Evolutionary conservation across 2,329 filamentous ascomycete genomes (phyloP), one percentile per base, ranked within the genome.

Genomic region (Nigrospora sphaerica): DNA sequence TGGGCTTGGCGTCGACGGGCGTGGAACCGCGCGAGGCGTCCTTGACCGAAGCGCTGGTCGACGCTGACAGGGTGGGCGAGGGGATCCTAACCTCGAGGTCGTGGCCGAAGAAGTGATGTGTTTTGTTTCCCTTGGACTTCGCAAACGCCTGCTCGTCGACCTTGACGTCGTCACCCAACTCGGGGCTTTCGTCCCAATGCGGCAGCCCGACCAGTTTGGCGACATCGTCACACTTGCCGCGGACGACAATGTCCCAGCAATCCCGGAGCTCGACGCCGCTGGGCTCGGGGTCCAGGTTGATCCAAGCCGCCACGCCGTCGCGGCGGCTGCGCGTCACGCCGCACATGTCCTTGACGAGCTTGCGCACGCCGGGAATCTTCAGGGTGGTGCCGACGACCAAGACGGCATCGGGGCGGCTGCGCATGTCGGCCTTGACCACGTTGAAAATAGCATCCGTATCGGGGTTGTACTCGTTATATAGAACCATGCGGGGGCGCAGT

Each of bases 381-480:
- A 98, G 72, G 48, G 88, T 96, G 2, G 93, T 98, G 44, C 93
- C 93, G 10, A 95, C 93, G 28, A 98, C 93, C 54, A 98, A 83
- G 23, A 98, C 79, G 16, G 91, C 91, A 63, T 97, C 93, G 0
- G 93, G 92, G 34, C 90, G 79, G 37, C 85, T 80, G 50, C 89
- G 86, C 48, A 97, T 72, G 62, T 98, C 93, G 5, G 91, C 85
- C 53, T 82, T 83, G 44, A 91, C 89, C 36, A 95, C 91, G 18
- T 88, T 88, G 38, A 92, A 91, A 62, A 98, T 98, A 13, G 93
- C 92, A 56, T 96, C 92, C 55, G 93, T 89, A 54, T 98, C 93
- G 0, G 93, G 93, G 61, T 97, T 96, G 63, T 88, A 86, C 65
- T 98, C 93, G 62, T 97, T 96, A 71, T 98, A 98, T 11, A 98